Conservation (phyloP, 1,139 yeast genomes). For the Yamadazyma triangularis region DNA sequence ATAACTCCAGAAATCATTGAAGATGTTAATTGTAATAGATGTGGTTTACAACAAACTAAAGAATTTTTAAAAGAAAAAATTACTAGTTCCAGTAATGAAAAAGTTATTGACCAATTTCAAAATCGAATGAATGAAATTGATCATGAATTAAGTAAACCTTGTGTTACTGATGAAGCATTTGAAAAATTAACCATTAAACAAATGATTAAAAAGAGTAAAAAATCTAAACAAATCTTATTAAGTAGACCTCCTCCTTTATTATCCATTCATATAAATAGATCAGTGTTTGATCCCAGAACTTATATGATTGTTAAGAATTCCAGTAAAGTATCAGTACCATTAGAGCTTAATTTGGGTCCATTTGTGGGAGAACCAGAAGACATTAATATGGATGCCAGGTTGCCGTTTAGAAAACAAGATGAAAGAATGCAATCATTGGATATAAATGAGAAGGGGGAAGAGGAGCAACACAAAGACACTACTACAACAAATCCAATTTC, state of each 20-base stretch:
- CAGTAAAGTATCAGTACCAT: conserved; percentile 75
- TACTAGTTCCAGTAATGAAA: conserved; percentile 27
- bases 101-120: conserved; percentile 42
- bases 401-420: conserved; percentile 64
- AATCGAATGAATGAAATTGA: conserved; percentile 54
- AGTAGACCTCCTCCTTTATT: conserved; percentile 82
- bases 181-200: conserved; percentile 69
- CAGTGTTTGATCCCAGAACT: conserved; percentile 85
- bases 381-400: conserved; percentile 75
- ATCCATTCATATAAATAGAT: conserved; percentile 83
- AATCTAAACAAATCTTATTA: conserved; percentile 76
- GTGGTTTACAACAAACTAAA: conserved; percentile 66
- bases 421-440: conserved; percentile 9
- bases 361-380: conserved; percentile 69
- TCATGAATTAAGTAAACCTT: conserved; percentile 54
- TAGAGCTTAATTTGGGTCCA: conserved; percentile 57
- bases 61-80: conserved; percentile 46
- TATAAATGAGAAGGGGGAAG: conserved; percentile 2
- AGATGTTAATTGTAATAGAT: conserved; percentile 89
- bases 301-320: conserved; percentile 81
- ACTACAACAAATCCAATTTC: too few species aligned
- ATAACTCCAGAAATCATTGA: conserved; percentile 74
- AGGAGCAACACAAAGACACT: conserved; percentile 11
- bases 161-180: conserved; percentile 77
- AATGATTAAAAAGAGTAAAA: conserved; percentile 70